Evolutionary conservation across 1,284 basidiomycete genomes (phyloP).

Genomic region (Papiliotrema fonsecae): DNA sequence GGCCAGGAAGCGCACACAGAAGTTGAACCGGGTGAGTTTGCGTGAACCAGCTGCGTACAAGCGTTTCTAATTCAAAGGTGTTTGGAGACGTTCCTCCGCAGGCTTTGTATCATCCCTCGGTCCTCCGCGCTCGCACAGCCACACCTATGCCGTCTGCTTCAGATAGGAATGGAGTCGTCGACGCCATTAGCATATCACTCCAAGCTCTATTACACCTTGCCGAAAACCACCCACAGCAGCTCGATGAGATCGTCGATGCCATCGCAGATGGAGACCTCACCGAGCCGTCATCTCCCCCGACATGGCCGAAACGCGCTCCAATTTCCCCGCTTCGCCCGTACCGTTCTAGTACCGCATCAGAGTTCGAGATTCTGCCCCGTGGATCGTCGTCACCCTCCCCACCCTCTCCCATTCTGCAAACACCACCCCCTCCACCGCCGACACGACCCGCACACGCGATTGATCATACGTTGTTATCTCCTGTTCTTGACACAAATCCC

Average conservation of each 20-base stretch:
- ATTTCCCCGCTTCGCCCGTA: background rate
- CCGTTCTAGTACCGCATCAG: background rate
- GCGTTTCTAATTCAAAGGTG: too few species aligned
- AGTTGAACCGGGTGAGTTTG: background rate
- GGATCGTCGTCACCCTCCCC: conserved; percentile 6
- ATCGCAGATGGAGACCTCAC: too few species aligned
- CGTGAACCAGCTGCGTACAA: too few species aligned
- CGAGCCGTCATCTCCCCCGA: background rate
- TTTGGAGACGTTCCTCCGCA: conserved; percentile 29
- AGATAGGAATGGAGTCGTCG: conserved; percentile 3
- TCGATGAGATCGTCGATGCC: conserved; percentile 28
- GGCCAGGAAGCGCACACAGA: background rate
- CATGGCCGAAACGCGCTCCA: background rate
- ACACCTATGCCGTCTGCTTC: background rate
- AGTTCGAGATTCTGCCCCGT: background rate
- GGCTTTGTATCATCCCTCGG: conserved; percentile 13
- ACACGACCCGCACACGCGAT: background rate
- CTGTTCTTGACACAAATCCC: background rate
- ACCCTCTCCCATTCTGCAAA: conserved; percentile 8
- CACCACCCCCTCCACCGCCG: background rate
- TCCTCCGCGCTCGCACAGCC: background rate
- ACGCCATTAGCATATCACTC: conserved; percentile 24
- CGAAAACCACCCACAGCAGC: conserved; percentile 25
- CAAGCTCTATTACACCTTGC: conserved; percentile 27
- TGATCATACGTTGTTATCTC: background rate